Base-by-base conservation (phyloP, 352 stramenopile species). In the Phytophthora sp. region DNA sequence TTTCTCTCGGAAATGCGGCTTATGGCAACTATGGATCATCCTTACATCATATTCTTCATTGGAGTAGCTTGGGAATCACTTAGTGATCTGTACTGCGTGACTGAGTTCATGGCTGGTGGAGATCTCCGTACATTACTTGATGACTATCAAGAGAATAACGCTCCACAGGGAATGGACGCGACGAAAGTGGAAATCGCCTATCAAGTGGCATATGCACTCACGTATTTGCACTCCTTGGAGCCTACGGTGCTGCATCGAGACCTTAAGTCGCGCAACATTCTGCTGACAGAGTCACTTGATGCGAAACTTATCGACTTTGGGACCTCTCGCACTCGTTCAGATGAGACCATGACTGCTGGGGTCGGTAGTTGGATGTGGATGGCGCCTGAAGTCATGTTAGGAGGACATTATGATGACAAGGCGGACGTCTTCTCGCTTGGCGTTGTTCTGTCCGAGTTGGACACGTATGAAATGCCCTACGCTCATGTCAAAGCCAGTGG, bases 181-280 rank as follows among this genome's bases (percentile, higher is more conserved):
- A 44, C 16, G 20, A 44, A 44, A 44, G 23, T 44, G 16, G 16
- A 44, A n/a, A 44, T 44, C 36, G 36, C 36, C 23, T 44, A 24
- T n/a, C 16, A 23, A 15, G 36, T 44, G 36, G 16, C 36, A n/a
- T 44, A 24, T 9, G 36, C 36, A 13, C 23, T 44, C 16, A 73
- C 71, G 24, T 77, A 76, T 20, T 33, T 69, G 38, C 68, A 69
- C 42, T 70, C 61, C 7, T 31, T 74, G 33, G 54, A 63, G 18
- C 63, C 66, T 7, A 55, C 65, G 46, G 63, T 76, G 49, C 46
- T 76, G 33, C 80, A 88, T 53, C 78, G 80, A 9, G 80, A 86
- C 12, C 36, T 44, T 13, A 44, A 44, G 36, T 44, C 36, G 4
- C 36, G 36, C 12, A 44, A 44, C 12, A 44, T 44, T 24, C n/a